Evolutionary conservation across 768 basidiomycete genomes (phyloP), one percentile per base, ranked within the genome.

Genomic region (Xerocomus potaroensis): DNA sequence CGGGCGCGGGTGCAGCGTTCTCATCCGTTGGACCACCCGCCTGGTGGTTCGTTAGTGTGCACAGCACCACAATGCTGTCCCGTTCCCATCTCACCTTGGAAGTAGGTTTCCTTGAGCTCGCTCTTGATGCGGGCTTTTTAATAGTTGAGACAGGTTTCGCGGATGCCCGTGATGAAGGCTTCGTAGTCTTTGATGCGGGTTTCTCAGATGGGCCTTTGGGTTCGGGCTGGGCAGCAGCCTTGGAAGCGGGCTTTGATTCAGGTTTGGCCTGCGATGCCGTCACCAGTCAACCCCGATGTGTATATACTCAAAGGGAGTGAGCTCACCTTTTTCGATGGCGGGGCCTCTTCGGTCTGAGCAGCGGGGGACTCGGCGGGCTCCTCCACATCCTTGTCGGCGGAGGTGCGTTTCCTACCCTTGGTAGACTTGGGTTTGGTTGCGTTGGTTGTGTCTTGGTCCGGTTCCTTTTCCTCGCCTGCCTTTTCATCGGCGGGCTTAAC

Each of bases 281-380:
- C 26, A 26, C 45, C 23, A 11, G 15, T 49, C 22, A 60, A 43
- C 14, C 1, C 4, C 12, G 4, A 23, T 14, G 18, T 14, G 19
- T 10, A 3, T 12, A 19, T 11, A 41, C 47, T 45, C 55, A 48
- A 58, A 49, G 33, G 16, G 15, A 21, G 5, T 15, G 8, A n/a
- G 50, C 56, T 33, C 38, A 81, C 85, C 75, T 81, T 86, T 70
- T 87, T 87, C 6, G 80, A 69, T 0, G 83, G 71, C 29, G 84
- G 84, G 42, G 70, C 69, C 22, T 67, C 72, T 30, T 67, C 73
- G 6, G 64, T 67, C 46, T 57, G 60, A 7, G 57, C 57, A 31
- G 54, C 62, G 24, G 75, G 71, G 2, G 75, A 70, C 9, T 61
- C 64, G 24, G 52, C 59, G 39, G 53, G 46, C 48, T 69, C 61